Evolutionary conservation across 83 land plant genomes (phyloP).

Genomic region (Diphasiastrum complanatum): DNA sequence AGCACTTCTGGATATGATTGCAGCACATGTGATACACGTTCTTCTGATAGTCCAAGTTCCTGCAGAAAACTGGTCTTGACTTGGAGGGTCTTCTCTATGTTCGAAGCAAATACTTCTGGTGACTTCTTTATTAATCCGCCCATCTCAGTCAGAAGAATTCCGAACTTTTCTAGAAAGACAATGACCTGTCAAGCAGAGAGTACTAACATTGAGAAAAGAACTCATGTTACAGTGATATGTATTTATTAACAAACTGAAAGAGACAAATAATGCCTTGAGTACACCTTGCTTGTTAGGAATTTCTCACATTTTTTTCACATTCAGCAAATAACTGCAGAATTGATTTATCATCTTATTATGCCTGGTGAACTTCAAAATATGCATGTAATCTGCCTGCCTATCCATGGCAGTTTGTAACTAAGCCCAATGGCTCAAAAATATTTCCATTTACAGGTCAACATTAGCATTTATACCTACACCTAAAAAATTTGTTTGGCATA

Average conservation of each 20-base stretch:
- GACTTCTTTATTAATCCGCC: constrained; percentile 45
- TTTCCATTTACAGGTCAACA: not conserved
- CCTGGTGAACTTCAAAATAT: no score
- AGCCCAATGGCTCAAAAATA: not conserved
- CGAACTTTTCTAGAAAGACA: constrained; percentile 48
- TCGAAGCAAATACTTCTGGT: constrained; percentile 64
- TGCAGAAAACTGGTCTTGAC: constrained; percentile 50
- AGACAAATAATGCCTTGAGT: not conserved
- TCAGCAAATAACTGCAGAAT: no score
- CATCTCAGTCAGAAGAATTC: constrained; percentile 36
- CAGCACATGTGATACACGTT: constrained; percentile 42
- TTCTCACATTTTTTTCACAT: not conserved
- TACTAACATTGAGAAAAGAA: not conserved
- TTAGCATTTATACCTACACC: not conserved
- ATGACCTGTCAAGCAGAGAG: constrained; percentile 46
- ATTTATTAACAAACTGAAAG: not conserved
- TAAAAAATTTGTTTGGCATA: not conserved
- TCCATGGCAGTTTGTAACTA: not conserved
- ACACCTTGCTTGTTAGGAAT: not conserved
- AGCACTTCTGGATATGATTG: constrained; percentile 74
- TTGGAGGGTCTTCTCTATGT: constrained; percentile 39
- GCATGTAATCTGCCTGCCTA: not conserved
- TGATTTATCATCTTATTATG: no score
- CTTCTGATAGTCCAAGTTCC: constrained; percentile 43
- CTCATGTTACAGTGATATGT: not conserved